phyloP scores from a whole-genome alignment of 805 yeast species.

The Lachancea thermotolerans region DNA sequence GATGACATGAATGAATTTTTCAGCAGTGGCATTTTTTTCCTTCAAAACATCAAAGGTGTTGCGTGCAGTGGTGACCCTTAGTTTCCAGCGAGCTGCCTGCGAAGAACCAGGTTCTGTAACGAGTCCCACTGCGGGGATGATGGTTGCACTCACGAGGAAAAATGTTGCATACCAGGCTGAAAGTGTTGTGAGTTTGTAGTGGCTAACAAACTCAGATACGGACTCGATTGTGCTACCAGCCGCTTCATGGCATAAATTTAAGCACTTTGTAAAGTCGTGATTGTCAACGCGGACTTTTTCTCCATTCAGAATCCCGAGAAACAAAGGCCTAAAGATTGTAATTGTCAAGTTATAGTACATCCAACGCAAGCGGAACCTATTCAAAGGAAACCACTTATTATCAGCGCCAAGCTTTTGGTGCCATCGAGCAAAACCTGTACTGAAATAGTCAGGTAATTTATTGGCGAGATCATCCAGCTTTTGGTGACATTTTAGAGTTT shows the following conservation, averaged over 20 bases:
- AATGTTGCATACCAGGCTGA: slow-evolving; percentile 60
- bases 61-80: not conserved
- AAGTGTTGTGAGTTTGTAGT: slow-evolving; percentile 37
- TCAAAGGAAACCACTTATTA: slow-evolving; percentile 43
- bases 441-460: slow-evolving; percentile 28
- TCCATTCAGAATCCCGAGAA: slow-evolving; percentile 40
- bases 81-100: slow-evolving; percentile 20
- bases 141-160: slow-evolving; percentile 55
- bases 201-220: slow-evolving; percentile 36
- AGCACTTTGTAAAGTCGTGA: slow-evolving; percentile 43
- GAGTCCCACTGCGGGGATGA: slow-evolving; percentile 46
- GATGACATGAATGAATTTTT: slow-evolving; percentile 3
- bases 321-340: slow-evolving; percentile 48
- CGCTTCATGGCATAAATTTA: slow-evolving; percentile 43
- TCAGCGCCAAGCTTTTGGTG: not conserved
- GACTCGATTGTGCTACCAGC: slow-evolving; percentile 49
- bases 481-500: not conserved
- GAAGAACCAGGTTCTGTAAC: slow-evolving; percentile 39
- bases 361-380: slow-evolving; percentile 52
- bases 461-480: slow-evolving; percentile 20
- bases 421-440: not conserved
- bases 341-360: slow-evolving; percentile 50
- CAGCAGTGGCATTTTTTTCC: slow-evolving; percentile 4
- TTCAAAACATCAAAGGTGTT: not conserved
- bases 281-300: slow-evolving; percentile 30